Base-by-base conservation (phyloP, 495 filamentous ascomycete genomes). In the Niebla homalea region DNA sequence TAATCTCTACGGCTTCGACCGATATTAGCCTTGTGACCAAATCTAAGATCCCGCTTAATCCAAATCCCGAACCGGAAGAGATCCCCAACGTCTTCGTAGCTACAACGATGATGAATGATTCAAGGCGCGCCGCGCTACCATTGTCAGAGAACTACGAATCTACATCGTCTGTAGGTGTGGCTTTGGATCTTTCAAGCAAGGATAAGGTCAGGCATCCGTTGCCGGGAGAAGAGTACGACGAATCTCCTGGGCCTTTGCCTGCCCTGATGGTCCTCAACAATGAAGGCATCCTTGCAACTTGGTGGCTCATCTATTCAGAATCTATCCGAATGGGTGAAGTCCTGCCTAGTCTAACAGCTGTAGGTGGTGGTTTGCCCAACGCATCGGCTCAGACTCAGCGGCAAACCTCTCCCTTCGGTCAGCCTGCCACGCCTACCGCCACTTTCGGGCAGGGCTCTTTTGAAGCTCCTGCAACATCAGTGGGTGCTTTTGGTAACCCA, bases 291-390 rank as follows among this genome's bases (percentile, higher is more conserved):
- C 70, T 99, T 7, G 75, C 74, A 20, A 71, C 81, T 18, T 99
- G 93, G 93, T 94, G 89, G 81, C 67, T 96, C 44, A 70, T 96
- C 36, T 95, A 96, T 61, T 76, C 81, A 35, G 88, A 94, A 23
- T 84, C 93, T 2, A 79, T 99, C 48, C 74, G 81, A 43, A 70
- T 80, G 56, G 77, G 79, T 0, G 75, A 78, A 12, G 74, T 78
- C 0, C 97, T 92, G 62, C 73, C 80, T 18, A 83, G 83, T 3
- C 69, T 95, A 43, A 68, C 70, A 46, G 69, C 72, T 50, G 63
- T 63, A 41, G 66, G 68, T 55, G 64, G 60, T 39, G 66, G 42
- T 51, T 67, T 52, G 56, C 65, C 36, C 52, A 67, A 60, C 50
- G 52, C 59, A 48, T 61, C 62, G 48, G 56, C 57, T 55, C 54